phyloP scores from a whole-genome alignment of 208 protist species.

The Strigomonas galati region DNA sequence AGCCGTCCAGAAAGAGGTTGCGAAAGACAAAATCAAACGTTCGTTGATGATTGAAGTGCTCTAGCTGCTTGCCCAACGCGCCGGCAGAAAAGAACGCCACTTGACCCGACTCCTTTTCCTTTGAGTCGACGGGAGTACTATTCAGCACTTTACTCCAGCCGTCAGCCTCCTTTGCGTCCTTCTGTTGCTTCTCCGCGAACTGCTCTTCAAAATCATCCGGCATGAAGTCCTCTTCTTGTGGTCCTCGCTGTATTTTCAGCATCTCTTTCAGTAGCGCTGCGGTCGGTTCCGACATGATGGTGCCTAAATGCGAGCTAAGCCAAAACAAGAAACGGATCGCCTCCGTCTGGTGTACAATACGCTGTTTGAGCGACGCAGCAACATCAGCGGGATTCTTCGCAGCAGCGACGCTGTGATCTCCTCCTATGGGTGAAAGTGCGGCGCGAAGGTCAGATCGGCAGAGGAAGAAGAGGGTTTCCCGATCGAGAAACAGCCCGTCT shows the following conservation, averaged over 20 bases:
- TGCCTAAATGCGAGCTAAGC: constrained; percentile 42
- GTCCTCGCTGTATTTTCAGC: constrained; percentile 34
- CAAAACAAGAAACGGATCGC: constrained; percentile 59
- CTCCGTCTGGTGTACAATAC: constrained; percentile 30
- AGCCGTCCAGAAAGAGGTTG: constrained; percentile 1
- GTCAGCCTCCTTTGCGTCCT: not conserved
- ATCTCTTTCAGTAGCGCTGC: constrained; percentile 24
- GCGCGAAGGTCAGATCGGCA: constrained; percentile 30
- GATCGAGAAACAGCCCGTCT: constrained; percentile 30
- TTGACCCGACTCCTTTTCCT: no score
- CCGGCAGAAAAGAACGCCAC: constrained; percentile 7
- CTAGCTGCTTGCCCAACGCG: not conserved
- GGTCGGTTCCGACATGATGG: constrained; percentile 37
- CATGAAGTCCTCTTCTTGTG: constrained; percentile 46
- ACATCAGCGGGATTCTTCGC: not conserved
- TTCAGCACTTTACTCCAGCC: not conserved
- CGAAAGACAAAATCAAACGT: not conserved
- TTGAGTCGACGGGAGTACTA: not conserved
- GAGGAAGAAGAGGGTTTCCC: constrained; percentile 22
- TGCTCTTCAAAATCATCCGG: constrained; percentile 43
- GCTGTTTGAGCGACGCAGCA: not conserved
- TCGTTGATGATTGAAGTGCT: no score
- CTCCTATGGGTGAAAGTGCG: constrained; percentile 1
- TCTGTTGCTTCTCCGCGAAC: not conserved
- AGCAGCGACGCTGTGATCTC: no score